Base-by-base conservation (phyloP, 805 yeast species). In the Yamadazyma sp. region DNA sequence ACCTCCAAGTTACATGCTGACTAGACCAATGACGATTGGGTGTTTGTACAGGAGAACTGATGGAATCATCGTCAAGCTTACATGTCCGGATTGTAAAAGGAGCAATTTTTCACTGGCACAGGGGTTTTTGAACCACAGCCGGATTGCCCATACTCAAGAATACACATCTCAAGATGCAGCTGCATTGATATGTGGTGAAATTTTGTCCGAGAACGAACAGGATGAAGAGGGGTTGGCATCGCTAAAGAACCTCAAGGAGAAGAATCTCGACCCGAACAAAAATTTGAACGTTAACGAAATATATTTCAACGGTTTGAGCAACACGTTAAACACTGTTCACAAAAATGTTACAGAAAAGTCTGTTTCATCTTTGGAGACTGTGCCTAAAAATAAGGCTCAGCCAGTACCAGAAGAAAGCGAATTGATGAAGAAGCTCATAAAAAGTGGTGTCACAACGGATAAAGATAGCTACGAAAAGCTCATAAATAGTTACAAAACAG, bases 51-150 rank as follows among this genome's bases (percentile, higher is more conserved):
- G 80, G 44, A 57, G 88, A 43, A 75, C 82, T 4, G 93, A 85
- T 55, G 90, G 90, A 2, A 68, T 82, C 1, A 60, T 82, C 14
- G 88, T 85, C 2, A 69, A 79, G 33, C 67, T 85, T 24, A 78
- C 78, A 6, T 85, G 95, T 55, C 76, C 80, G 1, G 74, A 71
- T 35, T 85, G 95, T 58, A 72, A 67, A 8, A 58, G 90, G 36
- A 71, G 78, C 28, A 84, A 83, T 44, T 85, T 85, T 52, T 80
- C 86, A 6, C 77, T 84, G 10, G 86, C 89, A 0, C 93, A 85
- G 53, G 93, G 93, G 11, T 83, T 85, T 48, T 70, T 84, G 24
- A 85, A 84, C 55, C 95, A 85, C 56, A 76, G 83, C 37, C 67
- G 93, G 41, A 71, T 82, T 17, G 84, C 89, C 6, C 95, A 85